Conservation (phyloP, 805 yeast species). For the Metschnikowia henanensis region DNA sequence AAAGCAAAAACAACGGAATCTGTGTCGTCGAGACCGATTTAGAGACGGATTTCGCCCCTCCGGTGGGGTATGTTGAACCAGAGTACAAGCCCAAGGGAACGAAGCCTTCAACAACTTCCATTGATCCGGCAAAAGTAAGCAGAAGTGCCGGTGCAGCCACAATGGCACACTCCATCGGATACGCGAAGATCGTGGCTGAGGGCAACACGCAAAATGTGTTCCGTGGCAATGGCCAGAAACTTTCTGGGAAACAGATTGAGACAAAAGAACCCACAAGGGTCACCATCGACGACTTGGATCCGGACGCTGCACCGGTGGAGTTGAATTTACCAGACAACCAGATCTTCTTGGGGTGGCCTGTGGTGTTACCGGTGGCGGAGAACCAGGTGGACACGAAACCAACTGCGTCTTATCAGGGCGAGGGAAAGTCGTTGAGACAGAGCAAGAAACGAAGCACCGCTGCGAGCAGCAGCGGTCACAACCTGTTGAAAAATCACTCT, state of each 20-base stretch:
- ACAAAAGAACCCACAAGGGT: constrained; percentile 23
- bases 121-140: constrained; percentile 34
- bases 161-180: constrained; percentile 75
- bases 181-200: constrained; percentile 54
- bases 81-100: constrained; percentile 49
- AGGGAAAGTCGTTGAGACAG: constrained; percentile 75
- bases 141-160: constrained; percentile 54
- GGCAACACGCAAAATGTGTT: constrained; percentile 34
- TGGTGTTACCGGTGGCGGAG: constrained; percentile 44
- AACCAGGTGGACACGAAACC: constrained; percentile 26
- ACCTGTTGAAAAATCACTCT: constrained; percentile 60
- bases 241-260: constrained; percentile 56
- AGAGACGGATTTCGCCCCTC: constrained; percentile 98
- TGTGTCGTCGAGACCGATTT: constrained; percentile 97
- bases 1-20: constrained; percentile 59
- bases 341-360: constrained; percentile 91
- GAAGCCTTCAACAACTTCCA: constrained; percentile 34
- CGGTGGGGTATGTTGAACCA: constrained; percentile 97
- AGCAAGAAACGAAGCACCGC: constrained; percentile 68
- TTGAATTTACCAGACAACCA: constrained; percentile 79
- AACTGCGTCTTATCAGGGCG: constrained; percentile 49
- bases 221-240: constrained; percentile 65
- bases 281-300: constrained; percentile 45
- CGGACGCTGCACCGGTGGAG: constrained; percentile 68
- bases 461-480: constrained; percentile 32